Evolutionary conservation across 768 basidiomycete species (phyloP), one percentile per base, ranked within the genome.

Genomic region (Collybia sordida): DNA sequence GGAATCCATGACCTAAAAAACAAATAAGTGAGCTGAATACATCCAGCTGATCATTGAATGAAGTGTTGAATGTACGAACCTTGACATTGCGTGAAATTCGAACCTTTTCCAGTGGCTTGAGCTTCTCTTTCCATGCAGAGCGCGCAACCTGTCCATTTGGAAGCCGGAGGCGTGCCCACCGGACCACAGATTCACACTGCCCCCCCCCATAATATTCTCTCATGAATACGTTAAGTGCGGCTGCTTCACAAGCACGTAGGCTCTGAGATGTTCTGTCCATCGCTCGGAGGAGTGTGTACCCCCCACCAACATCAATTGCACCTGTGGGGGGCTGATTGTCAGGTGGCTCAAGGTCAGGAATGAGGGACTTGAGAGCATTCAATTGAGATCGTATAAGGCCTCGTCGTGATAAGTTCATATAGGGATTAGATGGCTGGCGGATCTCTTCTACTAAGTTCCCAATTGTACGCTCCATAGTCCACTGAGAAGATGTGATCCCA

Each of bases 101-200:
- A 22, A 28, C 14, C 21, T 27, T n/a, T 34, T n/a, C n/a, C n/a
- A n/a, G 19, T 45, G 28, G 18, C 35, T n/a, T n/a, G 43, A 14
- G 18, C 8, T 34, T 24, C 31, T 65, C 59, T 21, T 46, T 57
- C 62, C 62, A 65, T 1, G 36, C 36, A 18, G 53, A 63, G 9
- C 52, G 28, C 9, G 55, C 55, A 50, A 58, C 47, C 45, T 63
- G 62, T 14, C 65, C 61, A 53, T 56, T 64, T 7, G 61, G 63
- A 36, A 64, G 55, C 17, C 21, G 43, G 9, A 65, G 49, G 2
- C 52, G 53, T 3, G 57, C 65, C 60, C 62, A 67, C 17, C 47
- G 42, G 41, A 19, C 17, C 5, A 53, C 25, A 24, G n/a, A 22
- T 4, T 18, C 14, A n/a, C 34, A 24, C 18, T 31, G 31, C 3